Percentiles rank a stretch among this genome's conserved stretches.
Evolutionary conservation across 1,284 basidiomycete species (phyloP).

Genomic region (Leccinum subrobustum): DNA sequence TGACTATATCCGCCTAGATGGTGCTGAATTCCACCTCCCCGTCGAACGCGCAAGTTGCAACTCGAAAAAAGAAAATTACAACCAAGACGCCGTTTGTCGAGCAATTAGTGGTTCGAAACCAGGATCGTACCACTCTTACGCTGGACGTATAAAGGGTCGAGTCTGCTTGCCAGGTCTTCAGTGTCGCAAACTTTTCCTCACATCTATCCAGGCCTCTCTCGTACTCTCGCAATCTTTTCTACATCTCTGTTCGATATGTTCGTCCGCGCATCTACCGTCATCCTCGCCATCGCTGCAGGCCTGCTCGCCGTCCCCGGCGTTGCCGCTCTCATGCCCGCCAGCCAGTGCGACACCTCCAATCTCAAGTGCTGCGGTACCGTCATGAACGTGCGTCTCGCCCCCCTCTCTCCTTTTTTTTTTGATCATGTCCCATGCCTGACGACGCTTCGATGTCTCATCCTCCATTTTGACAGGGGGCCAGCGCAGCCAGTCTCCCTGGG

Average conservation of each 20-base stretch:
- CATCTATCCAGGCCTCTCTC: background rate
- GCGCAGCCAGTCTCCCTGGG: fast-evolving
- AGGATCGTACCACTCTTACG: slow-evolving; percentile 7
- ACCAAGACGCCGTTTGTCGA: slow-evolving; percentile 20
- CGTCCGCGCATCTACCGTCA: slow-evolving; percentile 9
- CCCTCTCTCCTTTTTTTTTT: background rate
- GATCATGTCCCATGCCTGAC: background rate
- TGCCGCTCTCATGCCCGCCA: background rate
- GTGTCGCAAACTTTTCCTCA: background rate
- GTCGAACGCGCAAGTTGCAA: background rate
- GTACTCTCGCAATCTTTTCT: background rate
- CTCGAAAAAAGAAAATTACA: slow-evolving; percentile 14
- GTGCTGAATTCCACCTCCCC: slow-evolving; percentile 1
- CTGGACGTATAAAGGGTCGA: slow-evolving; percentile 18
- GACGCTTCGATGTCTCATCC: background rate
- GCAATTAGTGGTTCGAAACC: background rate
- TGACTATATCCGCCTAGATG: slow-evolving; percentile 17
- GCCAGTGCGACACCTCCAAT: slow-evolving; percentile 11
- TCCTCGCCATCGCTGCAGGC: slow-evolving; percentile 16
- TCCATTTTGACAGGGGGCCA: background rate
- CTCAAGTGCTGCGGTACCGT: slow-evolving; percentile 9
- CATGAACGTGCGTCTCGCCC: slow-evolving; percentile 1
- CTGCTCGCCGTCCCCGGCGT: slow-evolving; percentile 6
- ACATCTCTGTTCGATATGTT: slow-evolving; percentile 14
- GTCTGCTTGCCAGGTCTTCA: background rate